Conservation (phyloP, 2,329 filamentous ascomycete genomes). For the Trichoderma atroviride region DNA sequence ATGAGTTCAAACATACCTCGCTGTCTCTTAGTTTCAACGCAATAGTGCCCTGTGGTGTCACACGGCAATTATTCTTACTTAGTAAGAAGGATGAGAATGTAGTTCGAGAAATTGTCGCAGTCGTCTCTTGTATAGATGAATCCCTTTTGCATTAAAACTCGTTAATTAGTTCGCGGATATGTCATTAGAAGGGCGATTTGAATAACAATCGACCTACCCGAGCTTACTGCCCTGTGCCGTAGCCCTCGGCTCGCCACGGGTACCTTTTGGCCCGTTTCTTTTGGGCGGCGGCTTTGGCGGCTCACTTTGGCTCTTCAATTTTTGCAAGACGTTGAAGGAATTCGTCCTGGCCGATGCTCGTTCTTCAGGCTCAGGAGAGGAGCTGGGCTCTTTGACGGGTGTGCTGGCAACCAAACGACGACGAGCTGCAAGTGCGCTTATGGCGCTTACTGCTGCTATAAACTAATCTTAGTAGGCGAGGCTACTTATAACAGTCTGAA, state of each 20-base stretch:
- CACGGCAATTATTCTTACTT: slow-evolving; percentile 48
- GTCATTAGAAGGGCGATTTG: not conserved
- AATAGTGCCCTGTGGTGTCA: slow-evolving; percentile 44
- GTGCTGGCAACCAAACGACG: slow-evolving; percentile 34
- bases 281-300: slow-evolving; percentile 29
- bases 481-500: not conserved
- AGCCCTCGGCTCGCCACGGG: not conserved
- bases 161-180: not conserved
- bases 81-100: slow-evolving; percentile 52
- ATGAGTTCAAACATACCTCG: slow-evolving; percentile 46
- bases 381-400: slow-evolving; percentile 25
- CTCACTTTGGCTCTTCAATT: slow-evolving; percentile 26
- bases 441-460: slow-evolving; percentile 38
- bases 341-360: slow-evolving; percentile 33
- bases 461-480: not conserved
- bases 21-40: slow-evolving; percentile 50
- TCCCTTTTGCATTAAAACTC: not conserved
- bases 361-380: slow-evolving; percentile 31
- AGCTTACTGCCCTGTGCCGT: slow-evolving; percentile 4
- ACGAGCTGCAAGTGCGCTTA: slow-evolving; percentile 44
- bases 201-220: not conserved
- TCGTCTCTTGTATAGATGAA: not conserved
- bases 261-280: slow-evolving; percentile 22
- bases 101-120: slow-evolving; percentile 11
- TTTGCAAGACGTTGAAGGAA: slow-evolving; percentile 38